A percentile compares a stretch with the other conserved stretches of the same genome.
Conservation (phyloP, 1,139 yeast genomes). For the Debaryomycetaceae sp. region DNA sequence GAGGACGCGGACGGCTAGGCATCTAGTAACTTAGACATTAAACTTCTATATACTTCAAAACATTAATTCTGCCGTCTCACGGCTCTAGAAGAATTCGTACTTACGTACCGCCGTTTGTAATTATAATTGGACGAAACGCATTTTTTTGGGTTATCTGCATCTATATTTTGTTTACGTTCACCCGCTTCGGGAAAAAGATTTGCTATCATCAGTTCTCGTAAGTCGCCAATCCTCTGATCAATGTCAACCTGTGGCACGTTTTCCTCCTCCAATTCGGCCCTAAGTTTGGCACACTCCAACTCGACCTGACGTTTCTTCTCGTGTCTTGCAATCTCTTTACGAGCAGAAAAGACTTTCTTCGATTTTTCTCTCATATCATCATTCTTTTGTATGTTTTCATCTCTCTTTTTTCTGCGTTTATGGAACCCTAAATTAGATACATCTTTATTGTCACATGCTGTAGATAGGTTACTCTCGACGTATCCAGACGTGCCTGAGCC, state of each 20-base stretch:
- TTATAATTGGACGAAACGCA: background rate
- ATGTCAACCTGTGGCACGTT: constrained; percentile 29
- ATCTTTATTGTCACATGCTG: constrained; percentile 14
- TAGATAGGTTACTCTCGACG: constrained; percentile 48
- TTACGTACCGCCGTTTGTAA: background rate
- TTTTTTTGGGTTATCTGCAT: no score
- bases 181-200: no score
- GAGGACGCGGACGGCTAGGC: no score
- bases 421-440: constrained; percentile 21
- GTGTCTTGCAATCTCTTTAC: constrained; percentile 39
- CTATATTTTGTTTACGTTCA: no score
- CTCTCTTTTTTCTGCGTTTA: constrained; percentile 13
- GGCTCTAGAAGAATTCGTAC: background rate
- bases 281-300: constrained; percentile 50
- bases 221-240: constrained; percentile 17
- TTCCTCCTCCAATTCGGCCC: constrained; percentile 54
- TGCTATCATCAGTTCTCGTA: constrained; percentile 20
- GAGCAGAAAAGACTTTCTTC: constrained; percentile 7
- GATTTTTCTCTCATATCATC: constrained; percentile 13
- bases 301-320: constrained; percentile 49
- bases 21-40: no score
- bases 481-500: constrained; percentile 77
- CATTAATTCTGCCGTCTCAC: background rate
- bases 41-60: no score
- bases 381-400: constrained; percentile 14